Conservation (phyloP, 2,329 filamentous ascomycete genomes). For the Pseudopyrenochaeta lycopersici region DNA sequence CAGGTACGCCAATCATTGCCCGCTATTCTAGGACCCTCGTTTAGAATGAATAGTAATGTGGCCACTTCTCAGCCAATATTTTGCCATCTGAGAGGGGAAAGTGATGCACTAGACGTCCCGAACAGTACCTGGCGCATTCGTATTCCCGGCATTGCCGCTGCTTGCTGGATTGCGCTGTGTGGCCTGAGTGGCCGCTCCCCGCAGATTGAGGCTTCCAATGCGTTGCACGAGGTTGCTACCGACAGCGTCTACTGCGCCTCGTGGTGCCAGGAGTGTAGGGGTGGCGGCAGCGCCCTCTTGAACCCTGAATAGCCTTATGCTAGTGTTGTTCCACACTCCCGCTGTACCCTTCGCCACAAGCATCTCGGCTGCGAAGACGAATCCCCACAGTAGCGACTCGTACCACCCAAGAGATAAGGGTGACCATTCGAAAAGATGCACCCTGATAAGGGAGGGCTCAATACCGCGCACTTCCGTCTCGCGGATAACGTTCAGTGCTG, state of each 20-base stretch:
- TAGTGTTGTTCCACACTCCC: constrained; percentile 93
- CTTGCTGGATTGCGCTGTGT: constrained; percentile 22
- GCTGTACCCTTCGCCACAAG: constrained; percentile 85
- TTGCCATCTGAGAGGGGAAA: constrained; percentile 13
- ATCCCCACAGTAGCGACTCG: constrained; percentile 91
- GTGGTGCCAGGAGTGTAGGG: constrained; percentile 82
- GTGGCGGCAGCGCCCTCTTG: constrained; percentile 84
- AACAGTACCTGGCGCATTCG: constrained; percentile 18
- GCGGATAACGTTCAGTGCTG: constrained; percentile 61
- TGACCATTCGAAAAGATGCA: constrained; percentile 95
- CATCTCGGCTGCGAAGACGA: constrained; percentile 92
- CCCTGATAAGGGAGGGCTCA: constrained; percentile 76
- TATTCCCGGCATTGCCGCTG: constrained; percentile 31
- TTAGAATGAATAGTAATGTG: constrained; percentile 19
- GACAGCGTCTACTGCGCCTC: constrained; percentile 91
- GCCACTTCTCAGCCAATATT: constrained; percentile 9
- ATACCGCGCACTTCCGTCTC: constrained; percentile 73
- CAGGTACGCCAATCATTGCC: constrained; percentile 40
- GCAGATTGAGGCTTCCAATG: constrained; percentile 81
- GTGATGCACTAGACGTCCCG: constrained; percentile 44
- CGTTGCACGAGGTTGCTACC: constrained; percentile 88
- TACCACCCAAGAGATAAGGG: constrained; percentile 93
- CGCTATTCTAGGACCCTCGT: background rate
- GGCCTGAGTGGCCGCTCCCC: constrained; percentile 48
- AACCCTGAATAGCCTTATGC: constrained; percentile 87